Base-by-base conservation (phyloP, 1,139 yeast genomes). In the Candida sp. region DNA sequence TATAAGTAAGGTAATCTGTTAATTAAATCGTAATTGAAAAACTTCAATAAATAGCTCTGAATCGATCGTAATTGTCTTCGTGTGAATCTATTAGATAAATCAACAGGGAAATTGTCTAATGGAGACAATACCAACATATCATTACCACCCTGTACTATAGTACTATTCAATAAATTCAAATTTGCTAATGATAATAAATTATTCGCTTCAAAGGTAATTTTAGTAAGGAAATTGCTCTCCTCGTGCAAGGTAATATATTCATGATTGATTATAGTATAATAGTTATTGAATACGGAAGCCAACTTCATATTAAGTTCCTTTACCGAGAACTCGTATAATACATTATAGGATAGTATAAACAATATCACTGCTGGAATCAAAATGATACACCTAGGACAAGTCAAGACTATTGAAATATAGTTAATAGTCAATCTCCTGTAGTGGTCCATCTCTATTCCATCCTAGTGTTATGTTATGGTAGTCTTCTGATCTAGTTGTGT, bases 361-460 rank as follows among this genome's bases (percentile, higher is more conserved):
- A 74, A 64, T 4, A 79, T 41, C 4, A 80, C 58, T 3, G 79
- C 65, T 0, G 87, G 84, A 61, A 76, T 56, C 25, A 82, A 58
- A 15, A 82, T 80, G 45, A 66, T 70, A 5, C 57, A 51, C 33
- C 70, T 57, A 3, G 81, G 82, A 33, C 64, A 38, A 22, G 32
- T 40, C 33, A 45, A 37, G n/a, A 37, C 19, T 5, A 21, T 9
- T 22, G 19, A 23, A 9, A 38, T 33, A 32, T 38, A 38, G 15
- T 8, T 15, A 21, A 38, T 37, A 21, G 27, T 32, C 11, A 37
- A 19, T 29, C 39, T 27, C 23, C 21, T 37, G 30, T 37, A 37
- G 12, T 32, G 34, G 19, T 2, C 19, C 34, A 32, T 32, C 34
- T 32, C 34, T 32, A 32, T 32, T 32, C 19, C 34, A 32, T 32